Evolutionary conservation across 805 yeast genomes (phyloP), one percentile per base, ranked within the genome.

Genomic region (Ogataea nonfermentans): DNA sequence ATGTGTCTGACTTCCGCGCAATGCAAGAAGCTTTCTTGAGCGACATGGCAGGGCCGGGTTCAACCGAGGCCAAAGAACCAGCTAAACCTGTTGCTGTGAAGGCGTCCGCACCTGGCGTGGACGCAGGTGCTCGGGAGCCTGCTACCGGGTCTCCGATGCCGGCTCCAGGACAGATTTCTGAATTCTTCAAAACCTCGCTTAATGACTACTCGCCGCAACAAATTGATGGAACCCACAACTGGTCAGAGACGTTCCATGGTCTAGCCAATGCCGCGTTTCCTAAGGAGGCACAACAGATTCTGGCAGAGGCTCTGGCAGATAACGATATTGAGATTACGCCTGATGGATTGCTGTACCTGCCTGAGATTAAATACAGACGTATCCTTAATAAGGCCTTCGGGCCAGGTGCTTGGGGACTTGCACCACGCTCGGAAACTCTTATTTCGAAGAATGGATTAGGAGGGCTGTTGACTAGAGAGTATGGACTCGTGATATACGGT

Each of bases 341-440:
- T 1, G 99, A 93, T 61, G 98, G 98, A 11, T 67, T 93, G 35
- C 62, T 93, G 6, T 93, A 87, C 55, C 67, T 93, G 32, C 99
- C 99, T 0, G 99, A 93, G 61, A 93, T 93, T 65, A 91, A 91
- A 59, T 93, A 93, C 59, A 76, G 99, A 49, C 74, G 99, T 31
- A 82, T 90, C 15, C 65, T 93, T 49, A 91, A 91, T 63, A 72
- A 73, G 26, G 95, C 98, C 0, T 91, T 93, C 68, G 99, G 99
- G 3, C 96, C 99, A 6, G 99, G 99, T 19, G 97, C 95, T 2
- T 93, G 99, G 99, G 98, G 98, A 1, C 68, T 93, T 40, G 96
- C 95, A 1, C 98, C 99, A 9, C 70, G 99, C 40, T 80, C 95
- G 0, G 91, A 85, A 48, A 84, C 95, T 1, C 68, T 78, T 37